Evolutionary conservation across 164 flowering plant species (phyloP), one percentile per base, ranked within the genome.

Genomic region (Akebia trifoliata): DNA sequence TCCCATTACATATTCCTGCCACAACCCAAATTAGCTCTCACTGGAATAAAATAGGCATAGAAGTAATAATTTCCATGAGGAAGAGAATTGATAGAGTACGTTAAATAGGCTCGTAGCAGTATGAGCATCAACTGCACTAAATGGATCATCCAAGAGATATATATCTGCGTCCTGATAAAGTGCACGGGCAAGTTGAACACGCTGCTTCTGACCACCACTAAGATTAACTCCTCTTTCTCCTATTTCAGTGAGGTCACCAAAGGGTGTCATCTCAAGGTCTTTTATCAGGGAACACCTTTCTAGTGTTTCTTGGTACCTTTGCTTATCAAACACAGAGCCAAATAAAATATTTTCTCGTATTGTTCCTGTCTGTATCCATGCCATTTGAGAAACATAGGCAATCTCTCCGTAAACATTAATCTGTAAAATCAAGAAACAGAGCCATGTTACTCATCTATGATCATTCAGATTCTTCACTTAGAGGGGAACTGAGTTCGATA

Each of bases 121-220:
- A 50, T 85, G 91, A 22, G 97, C 97, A 77, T 90, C 97, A 50
- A 90, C 87, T 20, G 97, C 95, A 36, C 95, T 90, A 59, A 90
- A 87, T 11, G 95, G 93, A 71, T 90, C 93, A 67, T 90, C 95
- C 65, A 90, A 57, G 26, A 90, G 85, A 65, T 87, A 90, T 2
- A 90, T 60, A 64, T 90, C 95, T 10, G 91, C 90, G 69, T 84
- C 69, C 59, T 86, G 88, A 67, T 90, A 90, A 1, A 90, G 70
- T 30, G 95, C 97, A 35, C 97, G 87, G 11, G 97, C 97, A 4
- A 90, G 89, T 67, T 90, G 95, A 63, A 90, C 69, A 26, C 95
- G 73, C 52, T 90, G 97, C 78, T 87, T 90, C 66, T 90, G 97
- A 15, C 97, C 97, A 64, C 97, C 97, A 56, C 97, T 90, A 4